phyloP scores from a whole-genome alignment of 768 basidiomycete genomes.

The Macrolepiota dolichaula region DNA sequence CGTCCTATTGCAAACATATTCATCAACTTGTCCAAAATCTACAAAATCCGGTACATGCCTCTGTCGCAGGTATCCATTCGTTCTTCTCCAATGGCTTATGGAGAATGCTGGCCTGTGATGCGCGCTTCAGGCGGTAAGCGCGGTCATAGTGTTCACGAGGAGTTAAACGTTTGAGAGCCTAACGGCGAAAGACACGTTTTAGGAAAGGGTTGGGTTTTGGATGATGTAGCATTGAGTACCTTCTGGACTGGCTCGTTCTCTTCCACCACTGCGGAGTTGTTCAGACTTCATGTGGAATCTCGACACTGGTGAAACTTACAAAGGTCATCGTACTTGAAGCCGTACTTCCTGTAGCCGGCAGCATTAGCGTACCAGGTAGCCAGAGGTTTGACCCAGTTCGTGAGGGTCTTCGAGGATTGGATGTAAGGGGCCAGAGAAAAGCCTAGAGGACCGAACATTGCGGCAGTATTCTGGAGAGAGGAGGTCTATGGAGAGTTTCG shows the following conservation, averaged over 20 bases:
- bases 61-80: slow-evolving; percentile 70
- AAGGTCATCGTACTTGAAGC: slow-evolving; percentile 94
- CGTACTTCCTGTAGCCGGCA: slow-evolving; percentile 81
- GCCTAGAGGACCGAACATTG: slow-evolving; percentile 63
- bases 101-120: slow-evolving; percentile 72
- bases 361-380: slow-evolving; percentile 81
- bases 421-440: slow-evolving; percentile 76
- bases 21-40: slow-evolving; percentile 1
- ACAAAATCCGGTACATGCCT: slow-evolving; percentile 45
- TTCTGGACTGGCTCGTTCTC: slow-evolving; percentile 77
- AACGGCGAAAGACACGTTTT: not conserved
- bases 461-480: slow-evolving; percentile 19
- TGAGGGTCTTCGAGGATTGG: slow-evolving; percentile 63
- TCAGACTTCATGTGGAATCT: slow-evolving; percentile 7
- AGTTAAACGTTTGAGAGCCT: slow-evolving; percentile 86
- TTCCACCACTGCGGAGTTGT: slow-evolving; percentile 56
- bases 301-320: slow-evolving; percentile 46
- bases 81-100: slow-evolving; percentile 81
- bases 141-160: slow-evolving; percentile 85
- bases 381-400: slow-evolving; percentile 68
- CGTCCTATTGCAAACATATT: slow-evolving; percentile 55
- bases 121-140: slow-evolving; percentile 83
- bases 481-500: slow-evolving; percentile 13
- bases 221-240: slow-evolving; percentile 47
- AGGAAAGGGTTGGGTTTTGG: not conserved